Percentiles rank a stretch among this genome's conserved stretches.
These are phyloP conservation scores for Geum urbanum DNA, from an alignment of 306 rosid species.

Conservation along the genomic window DNA sequence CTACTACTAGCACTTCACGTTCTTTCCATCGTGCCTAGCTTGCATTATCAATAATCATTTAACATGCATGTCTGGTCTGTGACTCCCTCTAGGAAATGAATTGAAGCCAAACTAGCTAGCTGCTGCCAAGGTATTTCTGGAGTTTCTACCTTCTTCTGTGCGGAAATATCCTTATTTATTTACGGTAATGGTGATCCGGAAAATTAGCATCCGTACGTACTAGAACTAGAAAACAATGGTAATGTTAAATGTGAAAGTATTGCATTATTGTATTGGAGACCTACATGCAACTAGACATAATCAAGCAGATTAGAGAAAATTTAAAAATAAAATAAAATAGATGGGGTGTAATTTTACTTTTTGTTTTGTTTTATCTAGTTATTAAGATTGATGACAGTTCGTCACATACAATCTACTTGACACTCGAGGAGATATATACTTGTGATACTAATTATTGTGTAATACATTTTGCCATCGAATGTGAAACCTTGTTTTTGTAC, in stretches of 20 bases:
- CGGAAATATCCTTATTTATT: not conserved
- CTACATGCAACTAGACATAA: no score
- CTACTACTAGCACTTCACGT: conserved; percentile 2
- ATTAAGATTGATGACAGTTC: no score
- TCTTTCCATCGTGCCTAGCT: not conserved
- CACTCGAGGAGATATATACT: no score
- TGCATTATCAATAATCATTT: not conserved
- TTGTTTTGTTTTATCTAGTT: no score
- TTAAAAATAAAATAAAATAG: no score
- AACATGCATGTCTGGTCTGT: not conserved
- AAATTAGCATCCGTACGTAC: not conserved
- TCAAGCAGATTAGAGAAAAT: no score
- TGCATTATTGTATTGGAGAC: not conserved
- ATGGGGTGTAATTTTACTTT: no score
- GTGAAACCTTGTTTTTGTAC: no score
- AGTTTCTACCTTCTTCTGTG: not conserved
- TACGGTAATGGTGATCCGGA: not conserved
- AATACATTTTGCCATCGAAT: no score
- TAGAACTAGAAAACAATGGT: not conserved
- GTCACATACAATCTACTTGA: no score
- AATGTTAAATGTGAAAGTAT: not conserved
- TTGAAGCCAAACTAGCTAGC: not conserved
- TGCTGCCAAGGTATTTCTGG: not conserved
- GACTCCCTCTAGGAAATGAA: not conserved
- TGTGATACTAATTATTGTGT: no score